These are phyloP conservation scores for Serendipita sp. DNA, from an alignment of 768 basidiomycete genomes.

Conservation along the genomic window DNA sequence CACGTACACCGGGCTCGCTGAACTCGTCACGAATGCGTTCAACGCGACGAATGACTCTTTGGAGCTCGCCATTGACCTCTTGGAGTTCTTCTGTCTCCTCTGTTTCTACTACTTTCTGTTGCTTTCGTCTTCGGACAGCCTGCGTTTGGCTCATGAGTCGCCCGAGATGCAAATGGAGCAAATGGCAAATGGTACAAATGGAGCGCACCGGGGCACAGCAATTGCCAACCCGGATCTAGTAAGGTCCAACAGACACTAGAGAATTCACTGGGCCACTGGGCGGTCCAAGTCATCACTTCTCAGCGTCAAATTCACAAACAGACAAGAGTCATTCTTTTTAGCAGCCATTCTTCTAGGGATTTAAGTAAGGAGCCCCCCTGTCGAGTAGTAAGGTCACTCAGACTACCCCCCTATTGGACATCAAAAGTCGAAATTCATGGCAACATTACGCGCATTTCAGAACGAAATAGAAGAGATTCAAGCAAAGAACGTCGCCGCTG, in stretches of 20 bases:
- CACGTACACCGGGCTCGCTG: background rate
- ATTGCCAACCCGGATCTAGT: no score
- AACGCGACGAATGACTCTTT: background rate
- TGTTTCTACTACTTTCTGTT: background rate
- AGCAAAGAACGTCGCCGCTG: constrained; percentile 34
- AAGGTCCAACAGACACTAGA: no score
- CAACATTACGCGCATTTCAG: constrained; percentile 28
- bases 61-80: background rate
- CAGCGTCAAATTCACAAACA: background rate
- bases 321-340: no score
- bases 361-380: no score
- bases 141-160: background rate
- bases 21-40: background rate
- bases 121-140: background rate
- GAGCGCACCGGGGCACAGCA: no score
- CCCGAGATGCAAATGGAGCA: no score
- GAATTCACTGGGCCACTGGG: background rate
- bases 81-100: background rate
- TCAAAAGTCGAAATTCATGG: background rate
- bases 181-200: no score
- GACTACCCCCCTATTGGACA: no score
- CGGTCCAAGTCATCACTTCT: background rate
- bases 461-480: constrained; percentile 65
- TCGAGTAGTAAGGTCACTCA: no score
- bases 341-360: no score